phyloP scores from a whole-genome alignment of 202 grass and related monocot genomes.

The Schoenoplectus tabernaemontani region DNA sequence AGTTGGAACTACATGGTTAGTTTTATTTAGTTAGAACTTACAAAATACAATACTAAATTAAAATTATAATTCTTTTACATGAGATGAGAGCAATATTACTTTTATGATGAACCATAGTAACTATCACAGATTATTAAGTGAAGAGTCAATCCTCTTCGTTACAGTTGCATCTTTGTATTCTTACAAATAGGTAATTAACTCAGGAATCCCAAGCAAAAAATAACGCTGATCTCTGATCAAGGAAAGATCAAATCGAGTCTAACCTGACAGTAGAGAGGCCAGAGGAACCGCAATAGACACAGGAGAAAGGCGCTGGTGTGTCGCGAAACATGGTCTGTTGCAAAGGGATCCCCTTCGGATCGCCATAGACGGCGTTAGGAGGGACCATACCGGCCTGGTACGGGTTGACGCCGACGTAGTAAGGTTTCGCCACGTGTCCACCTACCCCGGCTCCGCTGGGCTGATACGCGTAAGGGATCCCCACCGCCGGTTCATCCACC shows the following conservation, averaged over 20 bases:
- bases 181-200: too few species aligned
- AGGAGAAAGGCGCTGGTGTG: conserved; percentile 88
- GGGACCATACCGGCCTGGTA: conserved; percentile 80
- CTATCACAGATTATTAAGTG: too few species aligned
- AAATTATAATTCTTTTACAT: background rate
- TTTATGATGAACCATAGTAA: too few species aligned
- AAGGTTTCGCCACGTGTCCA: conserved; percentile 25
- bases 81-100: background rate
- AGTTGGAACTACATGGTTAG: background rate
- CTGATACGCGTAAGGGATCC: conserved; percentile 42
- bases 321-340: conserved; percentile 98
- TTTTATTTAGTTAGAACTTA: background rate
- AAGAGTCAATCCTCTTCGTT: too few species aligned
- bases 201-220: too few species aligned
- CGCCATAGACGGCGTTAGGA: conserved; percentile 78
- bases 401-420: conserved; percentile 53
- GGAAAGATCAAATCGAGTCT: background rate
- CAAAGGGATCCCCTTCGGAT: conserved; percentile 68
- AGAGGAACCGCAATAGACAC: conserved; percentile 69
- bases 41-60: background rate
- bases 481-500: conserved; percentile 41
- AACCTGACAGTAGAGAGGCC: conserved; percentile 69
- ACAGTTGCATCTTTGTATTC: too few species aligned
- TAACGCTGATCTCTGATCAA: background rate
- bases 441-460: background rate